Conservation (phyloP, 2,329 filamentous ascomycete genomes). For the Aspergillus sp. region DNA sequence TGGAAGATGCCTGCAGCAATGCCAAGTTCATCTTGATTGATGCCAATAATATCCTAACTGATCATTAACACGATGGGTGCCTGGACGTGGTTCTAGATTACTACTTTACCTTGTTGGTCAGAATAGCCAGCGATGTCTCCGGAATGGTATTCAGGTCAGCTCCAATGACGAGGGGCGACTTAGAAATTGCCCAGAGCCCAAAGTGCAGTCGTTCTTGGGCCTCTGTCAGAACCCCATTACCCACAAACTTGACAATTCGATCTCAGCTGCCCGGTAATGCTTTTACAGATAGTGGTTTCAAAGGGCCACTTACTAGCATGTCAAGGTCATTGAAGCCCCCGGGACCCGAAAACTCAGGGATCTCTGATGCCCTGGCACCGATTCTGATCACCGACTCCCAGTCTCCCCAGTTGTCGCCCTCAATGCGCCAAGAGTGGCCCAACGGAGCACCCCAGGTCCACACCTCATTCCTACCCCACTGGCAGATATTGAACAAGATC, state of each 20-base stretch:
- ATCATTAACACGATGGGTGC: not conserved
- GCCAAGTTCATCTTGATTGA: not conserved
- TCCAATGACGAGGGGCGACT: not conserved
- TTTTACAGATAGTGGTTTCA: not conserved
- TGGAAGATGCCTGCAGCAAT: not conserved
- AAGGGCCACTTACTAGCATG: not conserved
- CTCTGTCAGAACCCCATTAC: not conserved
- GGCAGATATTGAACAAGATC: not conserved
- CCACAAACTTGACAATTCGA: not conserved
- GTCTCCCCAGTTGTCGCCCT: not conserved
- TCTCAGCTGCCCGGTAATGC: not conserved
- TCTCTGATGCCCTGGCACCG: not conserved
- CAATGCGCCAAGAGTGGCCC: not conserved
- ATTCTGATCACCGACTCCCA: not conserved
- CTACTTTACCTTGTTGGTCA: not conserved
- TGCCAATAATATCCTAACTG: not conserved
- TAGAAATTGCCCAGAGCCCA: not conserved
- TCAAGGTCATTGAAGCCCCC: not conserved
- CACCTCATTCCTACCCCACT: not conserved
- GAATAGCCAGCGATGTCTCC: not conserved
- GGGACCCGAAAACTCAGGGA: not conserved
- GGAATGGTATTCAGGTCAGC: not conserved
- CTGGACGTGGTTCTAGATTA: not conserved
- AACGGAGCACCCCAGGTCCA: not conserved
- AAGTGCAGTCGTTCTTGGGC: not conserved